Conservation (phyloP, 2,329 filamentous ascomycete genomes). For the Zymoseptoria passerinii region DNA sequence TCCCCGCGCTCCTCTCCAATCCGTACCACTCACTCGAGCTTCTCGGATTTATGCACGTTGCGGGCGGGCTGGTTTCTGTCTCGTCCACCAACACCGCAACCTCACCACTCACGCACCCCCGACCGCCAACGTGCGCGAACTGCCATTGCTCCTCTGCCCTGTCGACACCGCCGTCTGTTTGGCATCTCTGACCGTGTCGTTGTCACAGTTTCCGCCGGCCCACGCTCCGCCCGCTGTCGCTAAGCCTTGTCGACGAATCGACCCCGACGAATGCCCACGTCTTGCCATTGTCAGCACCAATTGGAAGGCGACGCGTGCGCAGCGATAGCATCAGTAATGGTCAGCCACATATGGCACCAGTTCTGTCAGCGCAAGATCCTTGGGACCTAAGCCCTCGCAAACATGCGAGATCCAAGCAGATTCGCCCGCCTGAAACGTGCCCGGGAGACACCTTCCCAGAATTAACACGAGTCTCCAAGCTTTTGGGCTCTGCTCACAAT, state of each 20-base stretch:
- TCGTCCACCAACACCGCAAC: background rate
- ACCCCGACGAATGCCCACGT: background rate
- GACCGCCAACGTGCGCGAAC: background rate
- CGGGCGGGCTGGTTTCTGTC: background rate
- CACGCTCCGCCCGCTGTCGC: background rate
- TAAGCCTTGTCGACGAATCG: background rate
- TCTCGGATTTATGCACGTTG: background rate
- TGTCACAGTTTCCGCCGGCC: background rate
- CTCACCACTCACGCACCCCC: background rate
- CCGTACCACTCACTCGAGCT: background rate
- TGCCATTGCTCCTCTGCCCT: background rate
- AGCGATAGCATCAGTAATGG: conserved; percentile 9
- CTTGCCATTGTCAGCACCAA: conserved; percentile 1
- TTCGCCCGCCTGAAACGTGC: conserved; percentile 3
- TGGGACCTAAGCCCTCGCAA: conserved; percentile 3
- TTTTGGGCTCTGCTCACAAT: conserved; percentile 2
- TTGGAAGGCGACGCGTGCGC: conserved; percentile 1
- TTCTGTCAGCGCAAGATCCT: conserved; percentile 8
- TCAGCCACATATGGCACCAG: conserved; percentile 12
- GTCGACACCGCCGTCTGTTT: background rate
- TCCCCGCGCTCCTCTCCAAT: background rate
- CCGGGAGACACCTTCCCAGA: background rate
- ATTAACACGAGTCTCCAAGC: conserved; percentile 5
- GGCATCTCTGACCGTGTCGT: background rate
- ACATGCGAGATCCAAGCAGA: conserved; percentile 12